These are phyloP conservation scores for Strobilomyces dryophilus DNA, from an alignment of 768 basidiomycete genomes.

Conservation along the genomic window DNA sequence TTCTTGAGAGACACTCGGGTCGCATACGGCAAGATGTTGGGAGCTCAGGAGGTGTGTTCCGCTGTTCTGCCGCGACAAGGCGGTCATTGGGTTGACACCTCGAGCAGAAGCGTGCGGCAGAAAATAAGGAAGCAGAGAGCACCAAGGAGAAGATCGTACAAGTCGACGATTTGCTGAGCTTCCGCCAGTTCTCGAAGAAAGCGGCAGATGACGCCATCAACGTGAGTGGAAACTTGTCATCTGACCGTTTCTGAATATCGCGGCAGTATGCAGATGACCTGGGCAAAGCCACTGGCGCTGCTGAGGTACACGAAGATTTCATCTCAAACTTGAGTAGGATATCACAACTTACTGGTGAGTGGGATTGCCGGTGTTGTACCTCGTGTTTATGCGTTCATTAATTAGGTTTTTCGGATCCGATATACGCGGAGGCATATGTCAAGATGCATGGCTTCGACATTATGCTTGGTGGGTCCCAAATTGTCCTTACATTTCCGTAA, in stretches of 20 bases:
- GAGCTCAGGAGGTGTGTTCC: conserved; percentile 75
- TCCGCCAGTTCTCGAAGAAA: no score
- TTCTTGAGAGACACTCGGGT: conserved; percentile 85
- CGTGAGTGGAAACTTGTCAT: no score
- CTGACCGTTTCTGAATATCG: no score
- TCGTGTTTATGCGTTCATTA: background rate
- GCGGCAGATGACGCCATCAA: no score
- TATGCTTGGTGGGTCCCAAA: conserved; percentile 58
- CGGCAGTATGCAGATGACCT: conserved; percentile 84
- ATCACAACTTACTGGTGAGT: conserved; percentile 40
- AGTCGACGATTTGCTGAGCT: conserved; percentile 41
- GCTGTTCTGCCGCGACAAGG: background rate
- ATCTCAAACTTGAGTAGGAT: conserved; percentile 14
- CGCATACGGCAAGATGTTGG: conserved; percentile 92
- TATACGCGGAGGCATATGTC: conserved; percentile 97
- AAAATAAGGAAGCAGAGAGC: conserved; percentile 83
- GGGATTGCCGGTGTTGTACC: background rate
- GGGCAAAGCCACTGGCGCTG: conserved; percentile 81
- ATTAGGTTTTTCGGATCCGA: conserved; percentile 92
- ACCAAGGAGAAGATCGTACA: conserved; percentile 69
- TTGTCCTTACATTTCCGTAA: background rate
- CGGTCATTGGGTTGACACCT: background rate
- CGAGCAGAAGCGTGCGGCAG: conserved; percentile 77
- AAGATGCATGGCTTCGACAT: conserved; percentile 99
- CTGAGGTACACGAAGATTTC: conserved; percentile 86